Evolutionary conservation across 257 asterid genomes (phyloP).

Genomic region (Capsicum baccatum): DNA sequence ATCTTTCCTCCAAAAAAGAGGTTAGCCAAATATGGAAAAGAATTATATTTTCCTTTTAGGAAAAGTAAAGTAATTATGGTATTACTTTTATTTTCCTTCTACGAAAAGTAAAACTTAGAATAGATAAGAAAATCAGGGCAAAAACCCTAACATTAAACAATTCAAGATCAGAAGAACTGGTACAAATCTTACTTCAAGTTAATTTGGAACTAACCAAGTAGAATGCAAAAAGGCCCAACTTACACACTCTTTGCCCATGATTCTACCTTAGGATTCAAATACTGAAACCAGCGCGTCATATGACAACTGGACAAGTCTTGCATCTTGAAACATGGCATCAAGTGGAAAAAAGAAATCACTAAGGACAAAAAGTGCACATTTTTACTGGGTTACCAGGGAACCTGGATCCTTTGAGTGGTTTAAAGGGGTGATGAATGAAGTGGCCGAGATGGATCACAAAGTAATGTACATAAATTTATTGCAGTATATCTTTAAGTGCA

Average conservation of each 20-base stretch:
- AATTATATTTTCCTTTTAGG: no score
- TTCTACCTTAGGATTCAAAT: conserved; percentile 59
- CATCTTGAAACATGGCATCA: conserved; percentile 57
- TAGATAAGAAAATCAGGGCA: no score
- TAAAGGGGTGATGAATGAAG: conserved; percentile 91
- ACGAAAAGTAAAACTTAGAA: no score
- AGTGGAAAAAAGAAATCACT: conserved; percentile 59
- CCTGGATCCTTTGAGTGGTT: conserved; percentile 96
- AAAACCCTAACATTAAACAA: conserved; percentile 37
- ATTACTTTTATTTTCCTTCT: no score
- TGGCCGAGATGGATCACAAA: conserved; percentile 92
- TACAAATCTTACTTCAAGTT: conserved; percentile 24
- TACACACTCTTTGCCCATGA: not conserved
- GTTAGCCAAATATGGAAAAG: no score
- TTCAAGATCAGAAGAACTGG: conserved; percentile 66
- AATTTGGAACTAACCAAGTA: conserved; percentile 21
- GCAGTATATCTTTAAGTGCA: not conserved
- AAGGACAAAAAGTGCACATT: conserved; percentile 69
- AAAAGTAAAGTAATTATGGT: no score
- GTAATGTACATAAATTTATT: conserved; percentile 40
- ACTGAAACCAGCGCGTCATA: conserved; percentile 80
- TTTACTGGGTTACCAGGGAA: conserved; percentile 96
- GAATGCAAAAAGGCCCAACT: conserved; percentile 20
- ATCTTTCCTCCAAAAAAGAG: no score
- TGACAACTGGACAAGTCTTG: conserved; percentile 72